Percentiles rank a stretch among this genome's conserved stretches.
These are phyloP conservation scores for Isatis tinctoria DNA, from an alignment of 345 rosid species.

Conservation along the genomic window DNA sequence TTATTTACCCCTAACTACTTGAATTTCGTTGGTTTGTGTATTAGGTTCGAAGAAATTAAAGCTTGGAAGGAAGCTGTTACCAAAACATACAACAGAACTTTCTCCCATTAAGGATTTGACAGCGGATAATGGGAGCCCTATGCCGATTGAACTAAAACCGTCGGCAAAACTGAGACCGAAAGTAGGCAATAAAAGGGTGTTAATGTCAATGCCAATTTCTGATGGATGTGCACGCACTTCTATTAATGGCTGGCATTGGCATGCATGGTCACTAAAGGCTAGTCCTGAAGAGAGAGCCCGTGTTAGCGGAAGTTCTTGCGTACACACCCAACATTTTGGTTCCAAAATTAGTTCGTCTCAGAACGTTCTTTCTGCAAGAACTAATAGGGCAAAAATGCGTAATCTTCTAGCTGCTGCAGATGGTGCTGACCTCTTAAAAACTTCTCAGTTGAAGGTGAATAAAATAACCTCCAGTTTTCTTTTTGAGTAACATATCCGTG, in stretches of 20 bases:
- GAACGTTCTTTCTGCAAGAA: slow-evolving; percentile 90
- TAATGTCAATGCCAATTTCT: slow-evolving; percentile 55
- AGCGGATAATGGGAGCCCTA: slow-evolving; percentile 31
- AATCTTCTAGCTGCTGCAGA: slow-evolving; percentile 98
- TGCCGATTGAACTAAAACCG: slow-evolving; percentile 35
- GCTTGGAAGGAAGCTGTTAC: slow-evolving; percentile 46
- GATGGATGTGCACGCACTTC: slow-evolving; percentile 93
- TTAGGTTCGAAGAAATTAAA: slow-evolving; percentile 44
- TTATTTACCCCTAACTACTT: slow-evolving; percentile 6
- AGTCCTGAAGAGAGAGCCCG: slow-evolving; percentile 73
- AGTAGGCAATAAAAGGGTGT: slow-evolving; percentile 36
- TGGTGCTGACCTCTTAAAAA: slow-evolving; percentile 92
- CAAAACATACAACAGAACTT: slow-evolving; percentile 25
- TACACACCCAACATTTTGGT: slow-evolving; percentile 38
- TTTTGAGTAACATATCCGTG: slow-evolving; percentile 12
- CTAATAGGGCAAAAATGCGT: slow-evolving; percentile 91
- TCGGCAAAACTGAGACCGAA: slow-evolving; percentile 27
- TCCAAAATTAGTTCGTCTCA: slow-evolving; percentile 50
- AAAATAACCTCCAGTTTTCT: slow-evolving; percentile 5
- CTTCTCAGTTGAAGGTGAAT: slow-evolving; percentile 85
- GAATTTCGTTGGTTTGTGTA: slow-evolving; percentile 18
- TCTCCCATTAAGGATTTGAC: slow-evolving; percentile 41
- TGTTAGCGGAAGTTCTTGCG: slow-evolving; percentile 55
- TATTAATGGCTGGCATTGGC: slow-evolving; percentile 96
- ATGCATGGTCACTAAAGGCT: slow-evolving; percentile 78